Evolutionary conservation across 2,329 filamentous ascomycete species (phyloP), one percentile per base, ranked within the genome.

Genomic region (Claviceps purpurea): DNA sequence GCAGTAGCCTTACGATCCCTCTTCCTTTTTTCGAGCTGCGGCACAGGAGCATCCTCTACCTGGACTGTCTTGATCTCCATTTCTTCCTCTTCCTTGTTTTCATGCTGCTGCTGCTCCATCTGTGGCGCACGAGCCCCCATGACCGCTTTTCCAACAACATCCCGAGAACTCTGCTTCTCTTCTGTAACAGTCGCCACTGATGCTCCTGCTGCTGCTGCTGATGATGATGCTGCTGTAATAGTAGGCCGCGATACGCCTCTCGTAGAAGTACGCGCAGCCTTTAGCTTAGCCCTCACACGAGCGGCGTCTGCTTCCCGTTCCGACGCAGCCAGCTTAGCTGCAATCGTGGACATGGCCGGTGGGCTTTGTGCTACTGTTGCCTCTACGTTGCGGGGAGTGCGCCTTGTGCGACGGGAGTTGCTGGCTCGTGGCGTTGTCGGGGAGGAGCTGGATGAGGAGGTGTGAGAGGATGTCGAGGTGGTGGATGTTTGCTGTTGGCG

Each of bases 251-350:
- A 65, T 13, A 65, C 54, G 50, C 63, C 60, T 51, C 65, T 49
- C 1, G 54, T 67, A 51, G 61, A 62, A 14, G 64, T 66, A 39
- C 72, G 65, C 2, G 75, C 76, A 1, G 80, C 79, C 58, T 73
- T 76, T 34, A 84, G 70, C 61, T 83, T 84, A 2, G 81, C 81
- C 3, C 79, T 69, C 0, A 83, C 78, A 24, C 80, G 72, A 1
- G 79, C 79, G 1, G 80, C 80, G 56, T 83, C 79, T 4, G 81
- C 81, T 50, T 83, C 79, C 18, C 77, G 72, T 56, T 84, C 81
- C 0, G 79, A 78, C 2, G 81, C 80, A 1, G 79, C 81, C 0
- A 84, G 70, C 63, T 84, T 84, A 30, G 79, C 78, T 0, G 78
- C 76, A 55, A 84, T 84, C 38, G 70, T 74, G 8, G 78, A 76